Conservation (phyloP, 2,329 filamentous ascomycete species). For the Fusarium torreyae region DNA sequence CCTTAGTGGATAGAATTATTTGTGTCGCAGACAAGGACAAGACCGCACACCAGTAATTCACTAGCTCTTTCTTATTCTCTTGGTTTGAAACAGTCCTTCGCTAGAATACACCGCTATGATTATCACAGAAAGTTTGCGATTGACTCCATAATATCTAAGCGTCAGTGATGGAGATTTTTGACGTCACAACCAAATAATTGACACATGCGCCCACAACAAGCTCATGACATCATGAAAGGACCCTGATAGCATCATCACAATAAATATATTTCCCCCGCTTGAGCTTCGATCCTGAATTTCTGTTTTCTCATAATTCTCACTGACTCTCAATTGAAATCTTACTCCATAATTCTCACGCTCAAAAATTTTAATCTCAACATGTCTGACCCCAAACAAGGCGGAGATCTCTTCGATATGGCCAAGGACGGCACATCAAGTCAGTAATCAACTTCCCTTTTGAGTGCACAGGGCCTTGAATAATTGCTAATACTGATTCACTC, state of each 20-base stretch:
- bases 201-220: not conserved
- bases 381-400: slow-evolving; percentile 32
- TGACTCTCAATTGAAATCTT: no score
- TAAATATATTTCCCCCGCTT: not conserved
- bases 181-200: slow-evolving; percentile 20
- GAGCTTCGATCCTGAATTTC: not conserved
- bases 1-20: no score
- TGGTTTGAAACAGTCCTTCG: accelerated
- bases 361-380: not conserved
- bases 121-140: no score
- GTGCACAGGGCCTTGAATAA: accelerated
- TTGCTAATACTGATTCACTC: accelerated
- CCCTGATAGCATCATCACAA: not conserved
- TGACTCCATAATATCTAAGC: slow-evolving; percentile 21
- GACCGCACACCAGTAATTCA: not conserved
- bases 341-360: no score
- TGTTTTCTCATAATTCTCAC: not conserved
- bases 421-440: slow-evolving; percentile 32
- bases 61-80: not conserved
- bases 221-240: slow-evolving; percentile 33
- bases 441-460: accelerated
- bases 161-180: slow-evolving; percentile 26
- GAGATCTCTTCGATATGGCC: slow-evolving; percentile 36
- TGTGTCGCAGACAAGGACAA: not conserved
- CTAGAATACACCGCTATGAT: no score